These are phyloP conservation scores for Cryptosporidium muris DNA, from an alignment of 169 alveolate species.

Conservation along the genomic window DNA sequence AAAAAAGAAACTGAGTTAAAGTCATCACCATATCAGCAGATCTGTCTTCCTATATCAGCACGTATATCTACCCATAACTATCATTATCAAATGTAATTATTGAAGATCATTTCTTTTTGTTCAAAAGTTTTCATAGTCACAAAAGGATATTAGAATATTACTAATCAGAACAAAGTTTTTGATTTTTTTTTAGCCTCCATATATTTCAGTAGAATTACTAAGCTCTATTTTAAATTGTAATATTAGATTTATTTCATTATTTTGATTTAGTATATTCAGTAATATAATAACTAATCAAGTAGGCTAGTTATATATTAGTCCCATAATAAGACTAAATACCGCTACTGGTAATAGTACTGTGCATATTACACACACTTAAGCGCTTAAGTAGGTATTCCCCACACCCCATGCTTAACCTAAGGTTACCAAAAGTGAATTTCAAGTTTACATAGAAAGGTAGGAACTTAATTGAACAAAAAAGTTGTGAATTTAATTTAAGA, in stretches of 20 bases:
- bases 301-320: not conserved
- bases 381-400: constrained; percentile 66
- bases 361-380: not conserved
- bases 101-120: not conserved
- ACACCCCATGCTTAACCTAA: constrained; percentile 36
- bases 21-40: no score
- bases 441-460: not conserved
- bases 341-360: not conserved
- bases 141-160: no score
- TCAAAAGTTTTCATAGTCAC: not conserved
- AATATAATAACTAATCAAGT: not conserved
- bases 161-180: no score
- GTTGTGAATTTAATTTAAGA: not conserved
- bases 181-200: no score
- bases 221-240: not conserved
- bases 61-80: no score
- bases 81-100: not conserved
- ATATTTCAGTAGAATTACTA: no score
- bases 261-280: not conserved
- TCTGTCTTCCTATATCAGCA: no score
- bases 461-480: not conserved
- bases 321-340: not conserved
- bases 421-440: not conserved
- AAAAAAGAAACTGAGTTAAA: not conserved
- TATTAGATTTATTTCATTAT: not conserved